Evolutionary conservation across 768 basidiomycete genomes (phyloP).

Genomic region (Pulveroboletus sp.): DNA sequence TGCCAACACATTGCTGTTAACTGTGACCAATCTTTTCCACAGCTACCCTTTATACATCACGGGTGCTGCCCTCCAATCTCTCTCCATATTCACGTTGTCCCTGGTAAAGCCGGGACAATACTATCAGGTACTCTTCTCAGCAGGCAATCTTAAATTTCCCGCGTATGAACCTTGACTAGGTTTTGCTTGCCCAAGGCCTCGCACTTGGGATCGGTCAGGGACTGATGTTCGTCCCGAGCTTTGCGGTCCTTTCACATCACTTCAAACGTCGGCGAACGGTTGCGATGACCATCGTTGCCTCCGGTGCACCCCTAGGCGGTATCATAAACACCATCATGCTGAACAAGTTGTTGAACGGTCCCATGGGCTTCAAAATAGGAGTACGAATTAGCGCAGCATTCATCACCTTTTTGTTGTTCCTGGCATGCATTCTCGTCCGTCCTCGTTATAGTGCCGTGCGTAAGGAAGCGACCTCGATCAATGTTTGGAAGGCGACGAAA

Average conservation of each 20-base stretch:
- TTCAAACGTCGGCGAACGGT: constrained; percentile 40
- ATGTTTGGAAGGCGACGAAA: constrained; percentile 16
- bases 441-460: constrained; percentile 25
- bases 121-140: not conserved
- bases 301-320: constrained; percentile 53
- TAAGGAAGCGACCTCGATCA: not conserved
- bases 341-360: constrained; percentile 42
- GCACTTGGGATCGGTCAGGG: constrained; percentile 42
- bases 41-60: constrained; percentile 19
- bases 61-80: constrained; percentile 25
- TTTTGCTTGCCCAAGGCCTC: constrained; percentile 46
- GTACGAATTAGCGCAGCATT: constrained; percentile 40
- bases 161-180: constrained; percentile 17
- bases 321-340: constrained; percentile 60
- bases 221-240: constrained; percentile 42
- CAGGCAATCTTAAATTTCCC: not conserved
- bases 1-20: not conserved
- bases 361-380: constrained; percentile 43
- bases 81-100: constrained; percentile 39
- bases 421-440: constrained; percentile 38
- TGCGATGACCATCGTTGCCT: constrained; percentile 44
- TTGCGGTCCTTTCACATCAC: constrained; percentile 43
- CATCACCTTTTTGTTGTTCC: constrained; percentile 33
- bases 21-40: not conserved
- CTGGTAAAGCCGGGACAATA: constrained; percentile 30